phyloP scores from a whole-genome alignment of 176 grass and related monocot species.

The Cenchrus purpureus region DNA sequence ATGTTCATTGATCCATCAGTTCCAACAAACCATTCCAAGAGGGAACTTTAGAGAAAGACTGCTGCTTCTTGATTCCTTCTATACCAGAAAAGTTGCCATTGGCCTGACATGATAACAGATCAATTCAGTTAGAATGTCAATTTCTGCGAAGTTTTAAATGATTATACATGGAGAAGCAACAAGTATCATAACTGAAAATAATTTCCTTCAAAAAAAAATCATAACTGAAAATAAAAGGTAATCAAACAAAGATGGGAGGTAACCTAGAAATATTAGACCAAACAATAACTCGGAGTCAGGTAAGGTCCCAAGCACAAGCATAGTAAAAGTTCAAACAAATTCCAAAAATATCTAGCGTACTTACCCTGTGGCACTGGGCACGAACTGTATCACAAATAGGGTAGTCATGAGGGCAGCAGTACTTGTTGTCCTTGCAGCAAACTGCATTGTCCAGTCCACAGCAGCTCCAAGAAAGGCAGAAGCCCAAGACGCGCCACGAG shows the following conservation, averaged over 20 bases:
- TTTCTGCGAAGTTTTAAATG: background rate
- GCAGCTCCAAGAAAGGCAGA: slow-evolving; percentile 93
- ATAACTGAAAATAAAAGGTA: background rate
- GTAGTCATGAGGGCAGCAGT: slow-evolving; percentile 82
- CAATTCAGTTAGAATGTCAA: background rate
- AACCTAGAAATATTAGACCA: background rate
- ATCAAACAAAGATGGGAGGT: background rate
- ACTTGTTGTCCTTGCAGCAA: slow-evolving; percentile 76
- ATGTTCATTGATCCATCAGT: slow-evolving; percentile 45
- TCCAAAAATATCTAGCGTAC: background rate
- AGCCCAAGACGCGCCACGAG: slow-evolving; percentile 63
- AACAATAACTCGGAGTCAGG: background rate
- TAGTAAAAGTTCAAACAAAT: background rate
- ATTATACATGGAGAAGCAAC: background rate
- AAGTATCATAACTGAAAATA: background rate
- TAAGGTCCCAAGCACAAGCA: background rate
- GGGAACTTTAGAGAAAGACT: slow-evolving; percentile 47
- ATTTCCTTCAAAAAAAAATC: too few relatives aligned
- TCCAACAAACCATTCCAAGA: slow-evolving; percentile 57
- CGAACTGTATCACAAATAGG: slow-evolving; percentile 68
- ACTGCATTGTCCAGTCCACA: slow-evolving; percentile 79
- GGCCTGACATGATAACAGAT: slow-evolving; percentile 38
- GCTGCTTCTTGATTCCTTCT: slow-evolving; percentile 52
- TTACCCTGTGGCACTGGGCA: slow-evolving; percentile 65
- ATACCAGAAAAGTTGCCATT: slow-evolving; percentile 58